Conservation (phyloP, 371 early-diverging fungal genomes). For the Entomophthora muscae region DNA sequence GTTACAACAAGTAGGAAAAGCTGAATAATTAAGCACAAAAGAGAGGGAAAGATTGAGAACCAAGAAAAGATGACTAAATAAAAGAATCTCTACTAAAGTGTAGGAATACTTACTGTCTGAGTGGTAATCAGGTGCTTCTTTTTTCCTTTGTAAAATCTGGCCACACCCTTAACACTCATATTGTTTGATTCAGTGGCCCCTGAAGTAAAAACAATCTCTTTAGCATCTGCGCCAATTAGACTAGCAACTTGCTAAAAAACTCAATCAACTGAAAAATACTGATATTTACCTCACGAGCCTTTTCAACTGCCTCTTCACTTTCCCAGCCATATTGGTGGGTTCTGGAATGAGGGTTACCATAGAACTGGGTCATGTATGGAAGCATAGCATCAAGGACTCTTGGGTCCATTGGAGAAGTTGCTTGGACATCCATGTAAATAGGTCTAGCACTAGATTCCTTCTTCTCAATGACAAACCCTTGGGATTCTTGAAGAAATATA, state of each 20-base stretch:
- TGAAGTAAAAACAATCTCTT: conserved; percentile 97
- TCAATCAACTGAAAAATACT: neutral
- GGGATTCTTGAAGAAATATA: neutral
- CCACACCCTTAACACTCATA: conserved; percentile 91
- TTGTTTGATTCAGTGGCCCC: conserved; percentile 99
- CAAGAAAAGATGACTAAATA: too few relatives aligned
- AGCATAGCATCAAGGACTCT: conserved; percentile 96
- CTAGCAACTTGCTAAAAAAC: conserved; percentile 61
- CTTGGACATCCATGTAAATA: conserved; percentile 92
- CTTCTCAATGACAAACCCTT: neutral
- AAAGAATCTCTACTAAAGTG: too few relatives aligned
- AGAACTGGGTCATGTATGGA: conserved; percentile 84
- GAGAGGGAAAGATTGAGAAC: too few relatives aligned
- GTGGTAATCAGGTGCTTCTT: conserved; percentile 98
- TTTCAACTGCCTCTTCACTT: conserved; percentile 88
- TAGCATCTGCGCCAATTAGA: conserved; percentile 90
- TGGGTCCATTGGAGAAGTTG: conserved; percentile 96
- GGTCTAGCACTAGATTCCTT: conserved; percentile 22
- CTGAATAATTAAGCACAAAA: too few relatives aligned
- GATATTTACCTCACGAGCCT: conserved; percentile 52
- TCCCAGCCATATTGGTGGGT: conserved; percentile 99
- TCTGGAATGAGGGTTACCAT: conserved; percentile 98
- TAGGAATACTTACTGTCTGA: conserved; percentile 52
- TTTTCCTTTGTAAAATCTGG: conserved; percentile 83
- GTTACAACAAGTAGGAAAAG: too few relatives aligned